Base-by-base conservation (phyloP, 2,329 filamentous ascomycete species). In the Elsinoe ampelina region DNA sequence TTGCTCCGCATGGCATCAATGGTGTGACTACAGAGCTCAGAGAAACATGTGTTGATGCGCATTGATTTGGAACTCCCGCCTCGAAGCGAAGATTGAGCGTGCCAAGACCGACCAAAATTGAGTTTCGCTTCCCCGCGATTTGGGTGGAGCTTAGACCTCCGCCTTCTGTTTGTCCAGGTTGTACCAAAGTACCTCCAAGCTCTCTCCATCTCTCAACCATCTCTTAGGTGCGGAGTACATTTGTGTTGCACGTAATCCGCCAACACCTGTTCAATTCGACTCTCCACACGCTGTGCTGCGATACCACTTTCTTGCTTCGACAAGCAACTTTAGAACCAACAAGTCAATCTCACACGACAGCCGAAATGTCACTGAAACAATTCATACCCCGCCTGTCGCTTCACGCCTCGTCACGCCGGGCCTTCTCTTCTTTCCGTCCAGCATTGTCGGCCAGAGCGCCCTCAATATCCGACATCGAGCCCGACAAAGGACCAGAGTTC, bases 401-500 rank as follows among this genome's bases (percentile, higher is more conserved):
- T 26, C 32, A 20, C 47, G 12, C 36, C 26, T 35, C 56, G 1
- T 51, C 51, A 7, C 39, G 32, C 17, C 34, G 32, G 19, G 19
- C 26, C 47, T 48, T 43, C 30, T 38, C 56, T n/a, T 42, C 30
- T 20, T 54, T 19, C 22, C 35, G 26, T 43, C 38, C 57, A 45
- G 47, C 42, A 30, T 52, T 45, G 20, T 15, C 42, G 43, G 52
- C 58, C 32, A 58, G 63, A 58, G 75, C 83, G 17, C 93, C 93
- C n/a, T 83, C 86, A 36, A 81, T 98, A 63, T 86, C 87, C 70
- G 91, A 98, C 73, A 83, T 98, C 76, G 86, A 78, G 45, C 81
- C 85, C 50, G 77, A 87, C 61, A 82, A 82, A 60, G 84, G 87
- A 62, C 78, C 84, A 55, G 77, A 80, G 57, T 98, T 97, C 79